These are phyloP conservation scores for Trichoderma hamatum DNA, from an alignment of 2,329 filamentous ascomycete species.

Conservation along the genomic window DNA sequence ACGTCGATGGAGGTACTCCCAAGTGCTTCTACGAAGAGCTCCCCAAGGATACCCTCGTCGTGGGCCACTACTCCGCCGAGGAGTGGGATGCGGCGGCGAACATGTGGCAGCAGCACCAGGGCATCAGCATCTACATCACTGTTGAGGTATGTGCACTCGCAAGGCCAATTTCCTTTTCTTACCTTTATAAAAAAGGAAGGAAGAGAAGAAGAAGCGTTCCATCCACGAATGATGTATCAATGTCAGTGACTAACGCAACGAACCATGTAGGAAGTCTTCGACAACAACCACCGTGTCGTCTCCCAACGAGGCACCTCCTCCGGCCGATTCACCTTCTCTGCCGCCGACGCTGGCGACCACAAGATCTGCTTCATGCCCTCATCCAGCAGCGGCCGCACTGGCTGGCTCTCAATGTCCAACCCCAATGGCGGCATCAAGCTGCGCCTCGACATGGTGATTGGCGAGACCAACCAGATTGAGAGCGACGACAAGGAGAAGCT, in stretches of 20 bases:
- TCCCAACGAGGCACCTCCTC: constrained; percentile 74
- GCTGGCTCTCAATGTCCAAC: constrained; percentile 69
- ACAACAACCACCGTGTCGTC: constrained; percentile 96
- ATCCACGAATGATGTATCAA: neutral
- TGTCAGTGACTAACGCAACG: neutral
- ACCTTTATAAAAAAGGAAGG: neutral
- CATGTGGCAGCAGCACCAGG: constrained; percentile 71
- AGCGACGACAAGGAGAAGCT: constrained; percentile 93
- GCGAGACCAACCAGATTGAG: constrained; percentile 91
- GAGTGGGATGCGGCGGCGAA: constrained; percentile 75
- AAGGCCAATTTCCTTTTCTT: neutral
- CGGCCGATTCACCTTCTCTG: constrained; percentile 93
- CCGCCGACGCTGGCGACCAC: constrained; percentile 93
- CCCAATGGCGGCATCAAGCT: constrained; percentile 80
- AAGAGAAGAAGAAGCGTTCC: neutral
- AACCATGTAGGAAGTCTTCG: constrained; percentile 74
- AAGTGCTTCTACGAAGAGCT: constrained; percentile 99
- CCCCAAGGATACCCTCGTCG: constrained; percentile 94
- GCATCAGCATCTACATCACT: constrained; percentile 83
- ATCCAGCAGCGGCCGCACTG: constrained; percentile 67
- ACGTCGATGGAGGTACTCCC: constrained; percentile 79
- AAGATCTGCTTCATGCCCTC: constrained; percentile 90
- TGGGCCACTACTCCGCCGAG: constrained; percentile 87
- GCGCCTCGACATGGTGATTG: constrained; percentile 87
- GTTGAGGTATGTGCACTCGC: constrained; percentile 66